phyloP scores from a whole-genome alignment of 1,139 yeast species.

The Diutina scorzettiae region DNA sequence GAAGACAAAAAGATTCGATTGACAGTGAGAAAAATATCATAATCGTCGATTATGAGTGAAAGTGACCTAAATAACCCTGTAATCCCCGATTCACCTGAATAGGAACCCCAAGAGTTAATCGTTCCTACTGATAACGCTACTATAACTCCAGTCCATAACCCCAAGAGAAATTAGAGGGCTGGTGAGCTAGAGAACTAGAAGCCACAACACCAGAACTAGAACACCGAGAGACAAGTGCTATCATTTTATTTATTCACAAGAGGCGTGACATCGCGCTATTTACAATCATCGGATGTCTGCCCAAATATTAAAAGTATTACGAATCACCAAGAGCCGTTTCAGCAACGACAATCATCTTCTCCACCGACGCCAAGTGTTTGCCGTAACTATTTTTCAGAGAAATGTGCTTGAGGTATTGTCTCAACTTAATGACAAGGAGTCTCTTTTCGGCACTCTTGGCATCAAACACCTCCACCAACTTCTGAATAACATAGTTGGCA shows the following conservation, averaged over 20 bases:
- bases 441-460: constrained; percentile 58
- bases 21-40: no score
- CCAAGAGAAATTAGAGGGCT: no score
- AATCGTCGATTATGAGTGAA: no score
- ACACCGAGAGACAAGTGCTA: no score
- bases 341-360: constrained; percentile 53
- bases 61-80: no score
- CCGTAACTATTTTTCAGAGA: constrained; percentile 50
- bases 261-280: constrained; percentile 5
- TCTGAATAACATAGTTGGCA: constrained; percentile 94
- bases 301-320: constrained; percentile 10
- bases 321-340: constrained; percentile 37
- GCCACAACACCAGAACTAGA: no score
- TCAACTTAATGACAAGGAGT: constrained; percentile 46
- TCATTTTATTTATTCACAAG: constrained; percentile 2
- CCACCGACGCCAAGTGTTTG: constrained; percentile 81
- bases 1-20: no score
- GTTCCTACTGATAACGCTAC: no score
- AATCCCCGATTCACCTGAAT: no score
- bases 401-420: constrained; percentile 49
- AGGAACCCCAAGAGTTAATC: no score
- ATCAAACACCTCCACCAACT: constrained; percentile 66
- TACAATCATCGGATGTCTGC: constrained; percentile 5
- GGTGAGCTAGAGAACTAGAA: no score
- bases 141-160: no score